Percentiles rank a stretch among this genome's conserved stretches.
Evolutionary conservation across 768 basidiomycete genomes (phyloP).

Genomic region (Hemileccinum rubropunctum): DNA sequence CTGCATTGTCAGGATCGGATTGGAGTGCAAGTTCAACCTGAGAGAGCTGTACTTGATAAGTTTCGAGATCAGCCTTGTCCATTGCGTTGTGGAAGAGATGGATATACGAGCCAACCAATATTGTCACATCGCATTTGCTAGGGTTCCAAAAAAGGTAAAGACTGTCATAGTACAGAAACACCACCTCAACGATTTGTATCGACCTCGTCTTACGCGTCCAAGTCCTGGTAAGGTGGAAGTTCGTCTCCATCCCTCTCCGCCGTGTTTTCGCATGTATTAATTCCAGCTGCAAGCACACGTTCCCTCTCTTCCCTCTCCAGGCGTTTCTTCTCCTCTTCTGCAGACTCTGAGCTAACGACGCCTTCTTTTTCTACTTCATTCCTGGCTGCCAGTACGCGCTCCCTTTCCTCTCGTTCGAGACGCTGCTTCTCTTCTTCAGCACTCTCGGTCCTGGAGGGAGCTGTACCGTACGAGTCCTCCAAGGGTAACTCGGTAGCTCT

Average conservation of each 20-base stretch:
- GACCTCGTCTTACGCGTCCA: constrained; percentile 19
- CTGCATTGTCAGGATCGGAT: constrained; percentile 69
- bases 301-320: constrained; percentile 69
- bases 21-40: constrained; percentile 81
- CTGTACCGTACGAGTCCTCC: constrained; percentile 31
- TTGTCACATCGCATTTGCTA: not conserved
- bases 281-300: constrained; percentile 36
- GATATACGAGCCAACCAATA: no score
- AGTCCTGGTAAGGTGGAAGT: constrained; percentile 45
- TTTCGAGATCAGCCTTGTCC: constrained; percentile 77
- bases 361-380: not conserved
- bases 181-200: no score
- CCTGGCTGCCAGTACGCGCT: constrained; percentile 37
- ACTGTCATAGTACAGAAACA: not conserved
- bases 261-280: constrained; percentile 17
- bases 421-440: constrained; percentile 68
- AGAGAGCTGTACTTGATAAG: constrained; percentile 86
- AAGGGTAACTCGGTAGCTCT: constrained; percentile 22
- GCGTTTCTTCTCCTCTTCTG: constrained; percentile 64
- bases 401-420: constrained; percentile 52
- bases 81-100: constrained; percentile 7
- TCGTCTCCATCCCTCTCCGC: constrained; percentile 33
- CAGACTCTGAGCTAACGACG: constrained; percentile 37
- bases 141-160: constrained; percentile 22
- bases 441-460: constrained; percentile 39